Base-by-base conservation (phyloP, 805 yeast genomes). In the Ogataea thermomethanolica region DNA sequence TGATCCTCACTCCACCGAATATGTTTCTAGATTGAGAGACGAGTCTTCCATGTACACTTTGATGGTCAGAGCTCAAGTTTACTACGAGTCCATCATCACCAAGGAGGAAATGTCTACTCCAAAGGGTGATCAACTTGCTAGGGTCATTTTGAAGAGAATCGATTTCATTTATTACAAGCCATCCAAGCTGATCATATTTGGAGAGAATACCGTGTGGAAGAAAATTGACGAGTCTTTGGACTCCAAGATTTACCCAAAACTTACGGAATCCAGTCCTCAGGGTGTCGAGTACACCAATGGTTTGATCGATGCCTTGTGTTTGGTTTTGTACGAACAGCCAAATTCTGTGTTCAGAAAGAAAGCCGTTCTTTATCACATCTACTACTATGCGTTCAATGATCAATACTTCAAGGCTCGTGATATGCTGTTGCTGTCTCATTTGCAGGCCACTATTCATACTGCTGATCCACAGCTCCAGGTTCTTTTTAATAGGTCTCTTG, bases 141-240 rank as follows among this genome's bases (percentile, higher is more conserved):
- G 98, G 63, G 74, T 88, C 34, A 71, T 88, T 33, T 71, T 81
- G 38, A 82, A 93, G 61, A 79, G 99, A 69, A 70, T 93, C 56
- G 96, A 91, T 56, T 95, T 87, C 67, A 74, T 93, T 46, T 93
- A 93, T 71, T 93, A 80, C 79, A 93, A 93, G 70, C 91, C 96
- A 26, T 74, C 76, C 42, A 77, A 76, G 48, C 79, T 93, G 50
- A 82, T 89, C 48, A 65, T 68, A 35, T 71, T 77, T 44, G 72
- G 78, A 49, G 99, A 93, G 70, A 59, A 68, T 17, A 68, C 72
- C 24, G 88, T 95, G n/a, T 89, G 95, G 96, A 66, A 66, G 27
- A 59, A 64, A 31, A 57, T 84, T 13, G 67, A 70, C 15, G 53
- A 49, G 17, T 54, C 55, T 28, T 53, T 38, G 26, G 45, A 71